Percentiles rank a stretch among this genome's conserved stretches.
Evolutionary conservation across 306 rosid genomes (phyloP).

Genomic region (Styphnolobium japonicum): DNA sequence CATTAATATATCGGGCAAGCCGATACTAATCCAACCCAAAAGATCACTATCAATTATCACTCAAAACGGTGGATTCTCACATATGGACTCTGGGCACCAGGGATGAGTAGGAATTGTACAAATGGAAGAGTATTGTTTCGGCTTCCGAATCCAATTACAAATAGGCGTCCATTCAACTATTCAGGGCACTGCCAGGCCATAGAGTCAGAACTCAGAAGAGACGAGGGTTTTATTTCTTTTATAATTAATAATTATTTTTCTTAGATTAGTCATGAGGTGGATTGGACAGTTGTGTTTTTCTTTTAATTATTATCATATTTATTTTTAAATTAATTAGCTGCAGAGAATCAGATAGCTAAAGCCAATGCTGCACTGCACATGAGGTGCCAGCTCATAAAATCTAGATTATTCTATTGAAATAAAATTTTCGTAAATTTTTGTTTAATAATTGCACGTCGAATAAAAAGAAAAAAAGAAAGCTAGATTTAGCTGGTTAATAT

Average conservation of each 20-base stretch:
- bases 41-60: too few species aligned
- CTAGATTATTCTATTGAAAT: background rate
- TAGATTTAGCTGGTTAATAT: too few species aligned
- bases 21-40: too few species aligned
- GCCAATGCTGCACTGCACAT: background rate
- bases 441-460: background rate
- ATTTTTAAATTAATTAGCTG: background rate
- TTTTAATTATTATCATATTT: background rate
- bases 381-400: background rate
- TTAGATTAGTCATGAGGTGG: background rate
- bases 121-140: background rate
- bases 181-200: background rate
- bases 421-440: background rate
- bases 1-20: too few species aligned
- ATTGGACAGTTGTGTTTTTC: background rate
- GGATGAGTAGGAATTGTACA: background rate
- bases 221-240: background rate
- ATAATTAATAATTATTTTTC: background rate
- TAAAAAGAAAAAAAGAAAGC: background rate
- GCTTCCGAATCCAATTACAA: background rate
- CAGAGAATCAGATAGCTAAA: background rate
- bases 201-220: background rate
- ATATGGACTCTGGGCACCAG: too few species aligned
- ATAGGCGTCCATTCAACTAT: background rate
- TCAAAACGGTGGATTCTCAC: too few species aligned